These are phyloP conservation scores for Tylopilus sp. DNA, from an alignment of 1,284 basidiomycete species.

Conservation along the genomic window DNA sequence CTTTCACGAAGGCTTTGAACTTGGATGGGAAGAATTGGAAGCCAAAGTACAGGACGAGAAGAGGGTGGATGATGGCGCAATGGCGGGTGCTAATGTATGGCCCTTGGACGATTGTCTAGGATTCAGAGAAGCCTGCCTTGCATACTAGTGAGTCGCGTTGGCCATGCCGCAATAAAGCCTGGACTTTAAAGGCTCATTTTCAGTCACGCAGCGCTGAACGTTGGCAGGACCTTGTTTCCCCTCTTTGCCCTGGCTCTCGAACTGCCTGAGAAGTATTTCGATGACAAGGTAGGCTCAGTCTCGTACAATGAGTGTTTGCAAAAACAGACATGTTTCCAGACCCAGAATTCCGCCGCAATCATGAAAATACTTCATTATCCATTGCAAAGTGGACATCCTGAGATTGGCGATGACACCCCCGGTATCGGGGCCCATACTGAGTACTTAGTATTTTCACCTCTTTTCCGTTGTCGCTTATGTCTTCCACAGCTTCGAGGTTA, in stretches of 20 bases:
- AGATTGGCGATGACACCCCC: conserved; percentile 49
- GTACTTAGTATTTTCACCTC: conserved; percentile 36
- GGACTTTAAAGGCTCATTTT: neutral
- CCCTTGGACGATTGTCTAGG: conserved; percentile 24
- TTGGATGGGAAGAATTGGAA: conserved; percentile 63
- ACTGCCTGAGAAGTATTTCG: conserved; percentile 73
- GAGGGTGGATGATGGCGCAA: conserved; percentile 41
- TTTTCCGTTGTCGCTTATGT: neutral
- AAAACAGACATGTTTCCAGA: conserved; percentile 2
- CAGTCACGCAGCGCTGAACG: conserved; percentile 52
- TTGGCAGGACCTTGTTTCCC: conserved; percentile 75
- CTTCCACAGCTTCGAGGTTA: conserved; percentile 52
- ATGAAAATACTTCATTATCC: conserved; percentile 84
- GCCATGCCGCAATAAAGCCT: too few relatives aligned
- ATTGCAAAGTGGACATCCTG: conserved; percentile 56
- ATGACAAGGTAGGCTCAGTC: conserved; percentile 57
- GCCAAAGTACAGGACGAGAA: conserved; percentile 32
- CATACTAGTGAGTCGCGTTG: conserved; percentile 29
- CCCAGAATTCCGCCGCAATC: conserved; percentile 62
- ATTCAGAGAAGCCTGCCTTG: conserved; percentile 23
- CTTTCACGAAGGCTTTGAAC: conserved; percentile 81
- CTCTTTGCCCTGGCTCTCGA: conserved; percentile 81
- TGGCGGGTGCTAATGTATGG: conserved; percentile 60
- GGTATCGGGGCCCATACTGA: conserved; percentile 84
- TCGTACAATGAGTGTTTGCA: neutral